Evolutionary conservation across 139 green algal genomes (phyloP).

Genomic region (Coelastrella sp.): DNA sequence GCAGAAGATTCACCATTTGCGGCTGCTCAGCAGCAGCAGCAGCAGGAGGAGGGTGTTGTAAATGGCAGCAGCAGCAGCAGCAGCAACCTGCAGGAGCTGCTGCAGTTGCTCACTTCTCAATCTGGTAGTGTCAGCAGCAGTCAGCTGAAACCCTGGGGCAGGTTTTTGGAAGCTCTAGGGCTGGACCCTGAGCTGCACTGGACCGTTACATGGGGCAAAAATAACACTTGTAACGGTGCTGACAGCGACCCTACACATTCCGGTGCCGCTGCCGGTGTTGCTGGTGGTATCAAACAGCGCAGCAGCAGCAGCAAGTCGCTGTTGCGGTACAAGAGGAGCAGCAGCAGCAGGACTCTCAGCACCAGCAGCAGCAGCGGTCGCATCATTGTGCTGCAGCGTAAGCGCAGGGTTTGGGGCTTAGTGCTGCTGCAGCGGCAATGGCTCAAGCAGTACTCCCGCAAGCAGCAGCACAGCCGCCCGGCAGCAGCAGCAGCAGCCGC

Average conservation of each 20-base stretch:
- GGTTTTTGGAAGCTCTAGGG: conserved; percentile 31
- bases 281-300: conserved; percentile 7
- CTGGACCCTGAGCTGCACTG: conserved; percentile 36
- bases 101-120: conserved; percentile 10
- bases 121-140: conserved; percentile 38
- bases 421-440: background rate
- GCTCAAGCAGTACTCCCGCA: background rate
- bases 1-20: conserved; percentile 9
- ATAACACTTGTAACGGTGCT: background rate
- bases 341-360: background rate
- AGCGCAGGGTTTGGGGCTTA: conserved; percentile 3
- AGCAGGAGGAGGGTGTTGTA: background rate
- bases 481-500: conserved; percentile 9
- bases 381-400: background rate
- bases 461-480: background rate
- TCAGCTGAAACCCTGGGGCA: conserved; percentile 36
- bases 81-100: conserved; percentile 16
- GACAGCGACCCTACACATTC: background rate
- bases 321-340: background rate
- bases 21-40: conserved; percentile 19
- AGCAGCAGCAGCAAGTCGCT: conserved; percentile 24
- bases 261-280: background rate
- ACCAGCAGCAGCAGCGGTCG: conserved; percentile 19
- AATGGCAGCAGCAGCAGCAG: conserved; percentile 7
- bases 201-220: conserved; percentile 33